A percentile compares a stretch with the other conserved stretches of the same genome.
Conservation (phyloP, 1,284 basidiomycete species). For the Moesziomyces sp. region DNA sequence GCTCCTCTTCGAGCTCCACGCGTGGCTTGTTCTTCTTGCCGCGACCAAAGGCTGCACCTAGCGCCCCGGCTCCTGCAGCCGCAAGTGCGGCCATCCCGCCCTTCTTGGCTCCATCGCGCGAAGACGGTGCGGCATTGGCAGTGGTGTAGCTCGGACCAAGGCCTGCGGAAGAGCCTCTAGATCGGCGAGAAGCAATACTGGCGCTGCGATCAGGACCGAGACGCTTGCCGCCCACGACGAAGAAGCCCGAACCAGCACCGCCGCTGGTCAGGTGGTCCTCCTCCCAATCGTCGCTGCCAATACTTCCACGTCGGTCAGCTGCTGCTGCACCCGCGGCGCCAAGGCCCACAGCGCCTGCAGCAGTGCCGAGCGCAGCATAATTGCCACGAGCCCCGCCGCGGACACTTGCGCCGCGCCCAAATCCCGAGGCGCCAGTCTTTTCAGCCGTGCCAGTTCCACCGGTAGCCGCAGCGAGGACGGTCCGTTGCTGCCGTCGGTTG, state of each 20-base stretch:
- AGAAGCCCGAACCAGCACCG: conserved; percentile 47
- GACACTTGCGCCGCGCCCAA: conserved; percentile 11
- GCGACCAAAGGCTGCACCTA: conserved; percentile 20
- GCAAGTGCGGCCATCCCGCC: conserved; percentile 12
- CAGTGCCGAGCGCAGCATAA: conserved; percentile 38
- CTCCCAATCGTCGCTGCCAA: conserved; percentile 52
- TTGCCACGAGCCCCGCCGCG: conserved; percentile 32
- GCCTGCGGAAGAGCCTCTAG: not conserved
- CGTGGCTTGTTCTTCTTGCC: conserved; percentile 4
- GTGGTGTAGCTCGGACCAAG: conserved; percentile 11
- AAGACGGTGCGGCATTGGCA: conserved; percentile 15
- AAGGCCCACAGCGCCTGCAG: conserved; percentile 10
- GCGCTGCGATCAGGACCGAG: conserved; percentile 18
- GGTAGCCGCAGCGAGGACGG: conserved; percentile 26
- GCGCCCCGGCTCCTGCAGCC: conserved; percentile 20
- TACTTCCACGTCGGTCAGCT: conserved; percentile 21
- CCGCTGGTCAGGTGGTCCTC: conserved; percentile 50
- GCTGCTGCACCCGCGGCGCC: conserved; percentile 30
- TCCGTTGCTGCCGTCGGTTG: conserved; percentile 10
- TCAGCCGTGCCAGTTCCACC: conserved; percentile 12
- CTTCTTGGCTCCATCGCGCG: not conserved
- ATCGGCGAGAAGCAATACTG: conserved; percentile 26
- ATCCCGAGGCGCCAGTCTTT: not conserved
- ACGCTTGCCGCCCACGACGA: conserved; percentile 50
- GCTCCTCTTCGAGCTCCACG: conserved; percentile 38